Evolutionary conservation across 2,329 filamentous ascomycete genomes (phyloP), one percentile per base, ranked within the genome.

Genomic region (Cladosporium sp.): DNA sequence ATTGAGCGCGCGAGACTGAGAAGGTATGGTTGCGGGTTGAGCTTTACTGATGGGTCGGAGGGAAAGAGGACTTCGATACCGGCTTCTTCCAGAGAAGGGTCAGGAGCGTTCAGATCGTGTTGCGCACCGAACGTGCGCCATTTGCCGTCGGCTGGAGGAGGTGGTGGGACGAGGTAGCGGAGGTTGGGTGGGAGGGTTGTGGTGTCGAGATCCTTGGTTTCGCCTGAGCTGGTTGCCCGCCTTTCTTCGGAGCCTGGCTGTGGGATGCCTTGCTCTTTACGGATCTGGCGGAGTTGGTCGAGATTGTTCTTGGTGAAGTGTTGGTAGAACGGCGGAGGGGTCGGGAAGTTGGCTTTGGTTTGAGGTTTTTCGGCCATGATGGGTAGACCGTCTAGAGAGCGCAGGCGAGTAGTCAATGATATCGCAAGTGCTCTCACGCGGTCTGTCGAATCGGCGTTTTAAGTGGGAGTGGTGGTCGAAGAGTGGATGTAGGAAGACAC

Each of bases 311-410:
- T 68, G 0, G 88, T 95, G 70, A 97, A 97, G 66, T 87, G 78
- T 58, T 85, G 84, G 83, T 88, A 97, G 72, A 96, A 95, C 1
- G 85, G 84, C 20, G 93, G 93, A 20, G 93, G 93, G 46, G 86
- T 82, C 19, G 93, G 92, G 66, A 90, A 95, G 35, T 84, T 82
- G 19, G 85, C 82, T 20, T 82, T 53, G 35, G 58, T 58, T 60
- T 74, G 70, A 48, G 72, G 71, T 52, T 76, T 73, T 46, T 82
- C 82, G 51, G 80, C 81, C 84, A 88, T 88, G 9, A 9, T 36
- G 41, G 4, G 13, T 12, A 18, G 4, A n/a, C n/a, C n/a, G n/a
- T n/a, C n/a, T n/a, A n/a, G n/a, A n/a, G n/a, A n/a, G n/a, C n/a
- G n/a, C n/a, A n/a, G n/a, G n/a, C n/a, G n/a, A n/a, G n/a, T n/a